These are phyloP conservation scores for Artemisia annua DNA, from an alignment of 129 eudicot species.

Conservation along the genomic window DNA sequence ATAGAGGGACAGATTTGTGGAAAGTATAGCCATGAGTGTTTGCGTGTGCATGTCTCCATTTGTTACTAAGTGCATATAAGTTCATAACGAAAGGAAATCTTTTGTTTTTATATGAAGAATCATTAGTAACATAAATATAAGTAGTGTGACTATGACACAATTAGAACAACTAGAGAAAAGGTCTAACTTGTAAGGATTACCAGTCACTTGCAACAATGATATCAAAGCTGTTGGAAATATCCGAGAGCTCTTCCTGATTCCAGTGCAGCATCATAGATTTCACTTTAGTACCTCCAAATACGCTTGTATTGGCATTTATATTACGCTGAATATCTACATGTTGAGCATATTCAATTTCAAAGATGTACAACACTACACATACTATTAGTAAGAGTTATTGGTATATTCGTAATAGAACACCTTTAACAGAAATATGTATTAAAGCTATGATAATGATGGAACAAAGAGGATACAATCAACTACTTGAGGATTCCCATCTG, in stretches of 20 bases:
- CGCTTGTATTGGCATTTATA: conserved; percentile 55
- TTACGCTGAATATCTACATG: conserved; percentile 87
- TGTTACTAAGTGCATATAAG: too few relatives aligned
- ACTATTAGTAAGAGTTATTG: too few relatives aligned
- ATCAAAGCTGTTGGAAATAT: conserved; percentile 62
- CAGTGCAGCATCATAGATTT: conserved; percentile 74
- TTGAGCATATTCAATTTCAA: conserved; percentile 45
- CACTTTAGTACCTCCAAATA: conserved; percentile 70
- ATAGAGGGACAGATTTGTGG: too few relatives aligned
- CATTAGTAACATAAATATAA: too few relatives aligned
- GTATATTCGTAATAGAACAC: too few relatives aligned
- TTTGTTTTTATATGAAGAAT: too few relatives aligned
- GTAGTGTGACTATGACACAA: too few relatives aligned
- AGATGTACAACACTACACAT: background rate
- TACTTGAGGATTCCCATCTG: conserved; percentile 99
- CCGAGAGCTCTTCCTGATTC: conserved; percentile 53
- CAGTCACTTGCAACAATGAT: conserved; percentile 93
- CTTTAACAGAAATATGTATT: too few relatives aligned
- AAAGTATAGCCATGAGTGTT: too few relatives aligned
- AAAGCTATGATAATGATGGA: conserved; percentile 6
- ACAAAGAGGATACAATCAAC: conserved; percentile 94
- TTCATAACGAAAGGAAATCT: too few relatives aligned
- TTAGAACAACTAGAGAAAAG: background rate
- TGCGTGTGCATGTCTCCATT: too few relatives aligned
- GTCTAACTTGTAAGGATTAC: conserved; percentile 36